A percentile compares a stretch with the other conserved stretches of the same genome.
Evolutionary conservation across 345 rosid species (phyloP).

Genomic region (Brassica nigra): DNA sequence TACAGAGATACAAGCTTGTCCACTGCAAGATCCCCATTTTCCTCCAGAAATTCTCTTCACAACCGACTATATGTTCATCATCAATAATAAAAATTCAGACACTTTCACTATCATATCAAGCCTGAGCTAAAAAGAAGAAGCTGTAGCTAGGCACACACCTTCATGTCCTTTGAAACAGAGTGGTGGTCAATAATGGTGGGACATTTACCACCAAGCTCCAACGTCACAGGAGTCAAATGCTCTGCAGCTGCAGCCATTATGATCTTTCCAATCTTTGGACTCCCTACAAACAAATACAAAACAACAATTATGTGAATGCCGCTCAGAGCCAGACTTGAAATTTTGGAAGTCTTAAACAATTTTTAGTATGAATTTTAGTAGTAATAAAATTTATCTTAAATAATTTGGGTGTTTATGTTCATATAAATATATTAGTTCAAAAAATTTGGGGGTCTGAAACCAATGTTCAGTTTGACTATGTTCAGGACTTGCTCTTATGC

Average conservation of each 20-base stretch:
- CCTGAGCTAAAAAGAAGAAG: not conserved
- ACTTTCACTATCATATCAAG: not conserved
- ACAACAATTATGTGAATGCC: not conserved
- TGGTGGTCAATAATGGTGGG: constrained; percentile 65
- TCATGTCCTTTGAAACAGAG: constrained; percentile 48
- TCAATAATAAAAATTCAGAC: constrained; percentile 34
- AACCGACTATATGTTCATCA: constrained; percentile 27
- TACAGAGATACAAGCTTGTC: constrained; percentile 77
- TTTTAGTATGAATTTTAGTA: no score
- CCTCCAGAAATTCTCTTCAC: constrained; percentile 75
- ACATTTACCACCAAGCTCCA: constrained; percentile 91
- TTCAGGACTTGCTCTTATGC: not conserved
- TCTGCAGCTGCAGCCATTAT: constrained; percentile 79
- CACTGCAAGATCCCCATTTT: constrained; percentile 82
- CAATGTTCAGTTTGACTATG: no score
- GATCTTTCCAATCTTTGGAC: constrained; percentile 64
- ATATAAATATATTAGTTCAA: no score
- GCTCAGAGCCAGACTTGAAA: not conserved
- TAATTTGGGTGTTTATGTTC: no score
- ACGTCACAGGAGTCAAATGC: constrained; percentile 82
- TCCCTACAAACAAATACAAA: constrained; percentile 50
- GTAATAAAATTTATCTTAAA: no score
- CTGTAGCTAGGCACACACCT: constrained; percentile 43
- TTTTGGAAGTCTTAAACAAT: no score
- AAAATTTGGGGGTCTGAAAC: no score